phyloP scores from a whole-genome alignment of 306 rosid genomes.

The Corylus avellana region DNA sequence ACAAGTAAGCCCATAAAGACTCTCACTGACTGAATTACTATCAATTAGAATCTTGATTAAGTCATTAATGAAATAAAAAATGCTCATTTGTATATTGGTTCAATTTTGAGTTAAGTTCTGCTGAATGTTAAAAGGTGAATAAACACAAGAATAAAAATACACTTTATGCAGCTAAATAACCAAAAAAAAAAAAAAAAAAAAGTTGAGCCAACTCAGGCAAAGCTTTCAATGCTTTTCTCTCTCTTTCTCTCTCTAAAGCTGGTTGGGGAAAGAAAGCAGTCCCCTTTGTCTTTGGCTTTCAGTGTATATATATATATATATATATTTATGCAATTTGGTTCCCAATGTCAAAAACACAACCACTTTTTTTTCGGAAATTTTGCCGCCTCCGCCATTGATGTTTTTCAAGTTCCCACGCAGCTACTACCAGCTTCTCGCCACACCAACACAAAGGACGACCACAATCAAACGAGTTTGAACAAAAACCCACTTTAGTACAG shows the following conservation, averaged over 20 bases:
- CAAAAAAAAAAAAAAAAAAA: background rate
- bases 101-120: too few species aligned
- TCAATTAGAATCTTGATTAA: too few species aligned
- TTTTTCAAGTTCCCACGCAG: conserved; percentile 12
- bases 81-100: too few species aligned
- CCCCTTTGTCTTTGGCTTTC: background rate
- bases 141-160: too few species aligned
- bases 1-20: too few species aligned
- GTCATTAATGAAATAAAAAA: too few species aligned
- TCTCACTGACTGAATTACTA: too few species aligned
- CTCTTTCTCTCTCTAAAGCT: background rate
- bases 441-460: background rate
- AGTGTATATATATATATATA: background rate
- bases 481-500: background rate
- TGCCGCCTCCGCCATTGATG: conserved; percentile 44
- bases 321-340: conserved; percentile 8
- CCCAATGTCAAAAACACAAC: conserved; percentile 6
- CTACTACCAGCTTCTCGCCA: background rate
- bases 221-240: background rate
- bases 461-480: background rate
- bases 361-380: conserved; percentile 11
- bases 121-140: too few species aligned
- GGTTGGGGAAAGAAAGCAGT: background rate
- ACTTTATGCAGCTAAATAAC: too few species aligned
- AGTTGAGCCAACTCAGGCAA: too few species aligned